These are phyloP conservation scores for Phytophthora parvispora DNA, from an alignment of 352 stramenopile genomes.

Conservation along the genomic window DNA sequence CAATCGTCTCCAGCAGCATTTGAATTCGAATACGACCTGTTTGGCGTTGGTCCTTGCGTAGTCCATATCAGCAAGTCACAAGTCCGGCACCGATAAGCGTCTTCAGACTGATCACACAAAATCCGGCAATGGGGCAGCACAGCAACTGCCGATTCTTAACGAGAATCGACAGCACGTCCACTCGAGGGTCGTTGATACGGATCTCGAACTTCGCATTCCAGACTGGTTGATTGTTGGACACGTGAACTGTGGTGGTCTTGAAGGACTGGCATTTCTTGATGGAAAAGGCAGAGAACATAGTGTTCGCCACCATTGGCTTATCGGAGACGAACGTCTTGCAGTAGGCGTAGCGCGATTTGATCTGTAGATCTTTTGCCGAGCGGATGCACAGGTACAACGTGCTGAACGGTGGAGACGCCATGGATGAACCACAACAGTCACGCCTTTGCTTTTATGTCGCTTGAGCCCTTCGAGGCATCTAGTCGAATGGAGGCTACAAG, in stretches of 20 bases:
- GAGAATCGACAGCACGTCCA: slow-evolving; percentile 60
- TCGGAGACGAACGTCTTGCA: slow-evolving; percentile 66
- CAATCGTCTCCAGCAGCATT: slow-evolving; percentile 40
- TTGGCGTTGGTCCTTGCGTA: slow-evolving; percentile 48
- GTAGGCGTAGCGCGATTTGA: slow-evolving; percentile 47
- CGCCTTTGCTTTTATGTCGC: neutral
- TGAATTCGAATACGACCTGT: slow-evolving; percentile 58
- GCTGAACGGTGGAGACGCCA: slow-evolving; percentile 1
- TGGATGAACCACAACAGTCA: too few relatives aligned
- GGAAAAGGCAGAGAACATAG: slow-evolving; percentile 4
- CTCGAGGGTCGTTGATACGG: slow-evolving; percentile 43
- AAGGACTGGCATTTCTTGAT: slow-evolving; percentile 43
- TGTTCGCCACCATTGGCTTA: slow-evolving; percentile 47
- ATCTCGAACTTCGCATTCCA: slow-evolving; percentile 75
- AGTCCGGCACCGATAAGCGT: slow-evolving; percentile 36
- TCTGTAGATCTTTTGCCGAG: slow-evolving; percentile 53
- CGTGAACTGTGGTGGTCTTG: slow-evolving; percentile 45
- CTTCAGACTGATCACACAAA: slow-evolving; percentile 59
- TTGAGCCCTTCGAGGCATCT: slow-evolving; percentile 1
- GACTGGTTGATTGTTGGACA: slow-evolving; percentile 36
- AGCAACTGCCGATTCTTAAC: slow-evolving; percentile 66
- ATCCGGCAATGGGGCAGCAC: slow-evolving; percentile 53
- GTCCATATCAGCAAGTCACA: slow-evolving; percentile 58
- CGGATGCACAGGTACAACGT: slow-evolving; percentile 65
- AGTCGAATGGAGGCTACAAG: slow-evolving; percentile 1